Conservation (phyloP, 345 rosid species). For the Eucalyptus sp. region DNA sequence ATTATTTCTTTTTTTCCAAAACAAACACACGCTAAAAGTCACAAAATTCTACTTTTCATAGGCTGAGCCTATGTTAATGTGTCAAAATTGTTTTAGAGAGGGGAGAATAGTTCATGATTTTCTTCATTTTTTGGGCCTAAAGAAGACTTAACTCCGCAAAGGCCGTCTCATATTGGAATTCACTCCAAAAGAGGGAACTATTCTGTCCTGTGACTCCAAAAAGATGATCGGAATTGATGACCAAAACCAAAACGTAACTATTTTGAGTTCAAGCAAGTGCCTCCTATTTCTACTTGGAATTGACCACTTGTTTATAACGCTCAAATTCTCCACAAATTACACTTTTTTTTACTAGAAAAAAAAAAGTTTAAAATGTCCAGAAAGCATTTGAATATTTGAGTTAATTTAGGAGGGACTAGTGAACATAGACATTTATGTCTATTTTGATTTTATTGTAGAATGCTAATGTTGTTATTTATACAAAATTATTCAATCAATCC, state of each 20-base stretch:
- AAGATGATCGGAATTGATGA: not conserved
- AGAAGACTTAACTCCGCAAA: not conserved
- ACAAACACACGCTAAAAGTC: not conserved
- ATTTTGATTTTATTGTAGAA: not conserved
- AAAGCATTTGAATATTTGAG: not conserved
- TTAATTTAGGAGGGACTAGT: not conserved
- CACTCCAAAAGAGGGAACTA: not conserved
- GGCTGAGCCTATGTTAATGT: not conserved
- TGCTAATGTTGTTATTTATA: not conserved
- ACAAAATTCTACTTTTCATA: not conserved
- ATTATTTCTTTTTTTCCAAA: not conserved
- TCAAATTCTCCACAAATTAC: not conserved
- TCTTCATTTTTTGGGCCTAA: not conserved
- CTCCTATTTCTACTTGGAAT: too few relatives aligned
- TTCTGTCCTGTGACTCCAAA: not conserved
- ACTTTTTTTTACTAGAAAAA: not conserved
- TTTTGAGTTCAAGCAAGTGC: not conserved
- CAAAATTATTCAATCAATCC: not conserved
- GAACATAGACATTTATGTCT: too few relatives aligned
- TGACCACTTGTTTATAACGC: not conserved
- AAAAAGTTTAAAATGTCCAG: not conserved
- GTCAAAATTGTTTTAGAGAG: not conserved
- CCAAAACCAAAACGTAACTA: not conserved
- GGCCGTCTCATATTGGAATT: not conserved
- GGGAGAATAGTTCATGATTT: not conserved